Base-by-base conservation (phyloP, 352 stramenopile genomes). In the Pythium aquatile region DNA sequence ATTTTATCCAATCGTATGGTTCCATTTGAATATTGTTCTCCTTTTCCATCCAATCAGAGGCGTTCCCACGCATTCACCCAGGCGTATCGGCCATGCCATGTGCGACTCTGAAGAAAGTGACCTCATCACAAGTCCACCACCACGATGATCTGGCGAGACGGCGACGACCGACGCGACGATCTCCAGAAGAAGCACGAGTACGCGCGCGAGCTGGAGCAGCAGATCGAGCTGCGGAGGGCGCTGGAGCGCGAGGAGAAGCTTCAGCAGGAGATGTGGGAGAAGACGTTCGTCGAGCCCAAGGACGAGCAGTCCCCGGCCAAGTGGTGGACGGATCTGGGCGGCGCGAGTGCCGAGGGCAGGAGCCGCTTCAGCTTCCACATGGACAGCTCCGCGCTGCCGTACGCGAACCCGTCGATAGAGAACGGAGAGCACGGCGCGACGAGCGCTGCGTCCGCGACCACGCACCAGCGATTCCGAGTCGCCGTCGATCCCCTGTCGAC, bases 301-400 rank as follows among this genome's bases (percentile, higher is more conserved):
- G 73, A 73, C 58, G 78, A 85, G 42, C 68, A 62, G 33, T 91
- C 84, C 28, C 84, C 84, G 32, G 70, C 80, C 47, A 90, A 88
- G 58, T 93, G 84, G 84, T 76, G 90, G 55, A 75, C 82, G 29
- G 78, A 93, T 51, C 80, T 79, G 57, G 82, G 84, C 30, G 70
- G 77, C 35, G 63, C 74, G 47, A 61, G 49, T 49, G 59, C 26
- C 26, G 32, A 59, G 13, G 39, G 39, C 16, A 47, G 24, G 39
- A 47, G 7, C 10, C 30, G 30, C 26, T 37, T 61, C 17, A 42
- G 63, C 20, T 70, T 74, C 33, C 48, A 63, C 9, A 56, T 66
- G 58, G 66, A 73, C 55, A 48, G 37, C 26, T 65, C 54, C 8
- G 66, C 59, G 37, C 29, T 65, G 8, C 47, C 61, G 2, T 58